These are phyloP conservation scores for Wickerhamomyces pijperi DNA, from an alignment of 805 yeast genomes.

Conservation along the genomic window DNA sequence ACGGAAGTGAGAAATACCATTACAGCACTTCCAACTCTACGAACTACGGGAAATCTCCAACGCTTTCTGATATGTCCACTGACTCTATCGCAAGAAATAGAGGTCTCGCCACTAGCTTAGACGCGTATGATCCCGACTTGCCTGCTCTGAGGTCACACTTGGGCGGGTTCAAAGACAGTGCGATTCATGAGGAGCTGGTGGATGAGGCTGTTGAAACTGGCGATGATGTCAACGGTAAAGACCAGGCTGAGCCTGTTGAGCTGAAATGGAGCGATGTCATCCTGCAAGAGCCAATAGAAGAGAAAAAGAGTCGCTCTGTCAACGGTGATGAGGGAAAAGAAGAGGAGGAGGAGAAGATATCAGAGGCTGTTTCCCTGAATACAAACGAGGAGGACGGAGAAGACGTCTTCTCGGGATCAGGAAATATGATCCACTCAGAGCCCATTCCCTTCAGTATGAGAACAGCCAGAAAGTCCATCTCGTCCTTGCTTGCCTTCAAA, in stretches of 20 bases:
- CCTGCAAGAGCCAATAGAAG: too few relatives aligned
- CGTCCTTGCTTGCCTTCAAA: background rate
- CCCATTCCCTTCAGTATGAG: background rate
- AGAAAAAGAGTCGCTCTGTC: too few relatives aligned
- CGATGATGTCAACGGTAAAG: background rate
- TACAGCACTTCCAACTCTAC: constrained; percentile 20
- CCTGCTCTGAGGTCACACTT: too few relatives aligned
- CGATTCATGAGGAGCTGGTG: background rate
- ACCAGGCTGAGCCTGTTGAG: too few relatives aligned
- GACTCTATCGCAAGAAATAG: background rate
- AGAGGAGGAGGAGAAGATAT: background rate
- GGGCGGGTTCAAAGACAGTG: background rate
- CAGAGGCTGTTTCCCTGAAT: too few relatives aligned
- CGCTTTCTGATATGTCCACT: constrained; percentile 16
- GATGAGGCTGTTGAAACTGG: background rate
- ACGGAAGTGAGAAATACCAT: constrained; percentile 9
- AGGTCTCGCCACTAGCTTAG: constrained; percentile 3
- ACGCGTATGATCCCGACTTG: too few relatives aligned
- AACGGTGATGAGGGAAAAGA: background rate
- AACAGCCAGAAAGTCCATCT: background rate
- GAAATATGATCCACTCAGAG: background rate
- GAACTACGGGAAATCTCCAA: constrained; percentile 18
- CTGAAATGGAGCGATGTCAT: too few relatives aligned
- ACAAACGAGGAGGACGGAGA: background rate
- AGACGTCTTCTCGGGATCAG: background rate